Evolutionary conservation across 106 monocot species (phyloP).

Genomic region (Phalaenopsis aphrodite): DNA sequence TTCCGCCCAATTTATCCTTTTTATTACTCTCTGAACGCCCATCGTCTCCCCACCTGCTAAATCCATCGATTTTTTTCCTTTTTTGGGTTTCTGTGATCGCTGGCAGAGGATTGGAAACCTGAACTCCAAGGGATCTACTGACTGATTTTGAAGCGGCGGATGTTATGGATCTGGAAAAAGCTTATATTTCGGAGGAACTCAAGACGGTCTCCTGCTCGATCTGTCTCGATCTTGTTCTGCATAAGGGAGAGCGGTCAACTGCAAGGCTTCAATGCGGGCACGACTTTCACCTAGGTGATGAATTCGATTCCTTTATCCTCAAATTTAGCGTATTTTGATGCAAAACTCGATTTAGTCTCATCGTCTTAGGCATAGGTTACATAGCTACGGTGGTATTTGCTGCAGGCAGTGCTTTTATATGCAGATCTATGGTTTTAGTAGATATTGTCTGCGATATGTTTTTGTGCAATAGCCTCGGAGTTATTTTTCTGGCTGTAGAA

Average conservation of each 20-base stretch:
- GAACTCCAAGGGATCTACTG: constrained; percentile 9
- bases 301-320: not conserved
- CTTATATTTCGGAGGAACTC: not conserved
- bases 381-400: not conserved
- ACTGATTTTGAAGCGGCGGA: constrained; percentile 8
- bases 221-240: constrained; percentile 40
- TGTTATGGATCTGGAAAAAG: constrained; percentile 30
- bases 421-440: not conserved
- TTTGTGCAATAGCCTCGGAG: not conserved
- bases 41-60: too few relatives aligned
- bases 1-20: too few relatives aligned
- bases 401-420: not conserved
- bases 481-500: not conserved
- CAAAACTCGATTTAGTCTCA: not conserved
- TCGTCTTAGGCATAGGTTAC: not conserved
- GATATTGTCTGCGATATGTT: not conserved
- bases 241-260: constrained; percentile 28
- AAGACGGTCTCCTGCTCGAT: constrained; percentile 39
- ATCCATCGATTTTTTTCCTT: not conserved
- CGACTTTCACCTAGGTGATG: constrained; percentile 52
- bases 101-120: not conserved
- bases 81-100: not conserved
- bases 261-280: constrained; percentile 64
- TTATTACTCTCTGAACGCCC: too few relatives aligned
- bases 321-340: not conserved